Evolutionary conservation across 129 eudicot genomes (phyloP), one percentile per base, ranked within the genome.

Genomic region (Helianthus tuberosus): DNA sequence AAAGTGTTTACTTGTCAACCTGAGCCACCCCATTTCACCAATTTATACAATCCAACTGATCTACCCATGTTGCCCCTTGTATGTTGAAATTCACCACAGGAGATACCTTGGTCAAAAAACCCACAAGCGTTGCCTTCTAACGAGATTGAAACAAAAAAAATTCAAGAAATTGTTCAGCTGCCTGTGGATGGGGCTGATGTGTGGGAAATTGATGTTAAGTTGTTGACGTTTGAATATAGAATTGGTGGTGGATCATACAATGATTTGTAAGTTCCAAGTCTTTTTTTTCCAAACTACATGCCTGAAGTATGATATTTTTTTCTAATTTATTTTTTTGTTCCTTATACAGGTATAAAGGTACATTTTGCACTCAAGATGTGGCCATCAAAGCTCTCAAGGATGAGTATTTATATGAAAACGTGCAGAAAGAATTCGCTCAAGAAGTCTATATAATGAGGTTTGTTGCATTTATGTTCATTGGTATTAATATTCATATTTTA

Each of bases 381-480:
- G 98, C 98, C 29, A 86, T 93, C 76, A 93, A 93, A 87, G 68
- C 87, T 83, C 83, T 93, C 60, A 93, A 76, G 77, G 79, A 85
- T 6, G 91, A 90, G 62, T 82, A 76, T 80, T 67, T 88, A 47
- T 90, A 70, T 75, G 96, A 69, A 74, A 82, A 87, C 67, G 83
- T 85, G 72, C 86, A 74, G 73, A 84, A 81, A 71, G 98, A 93
- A 75, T 93, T 93, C 49, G 80, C 86, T 68, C 96, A 90, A 73
- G 98, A 93, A 88, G 88, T 90, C 43, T 86, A 77, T 72, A 93
- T 93, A 65, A 81, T 90, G 81, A 93, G 98, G 98, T 93, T 35
- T 57, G 77, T 61, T 71, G 43, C 73, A 74, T 75, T 15, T 32
- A 32, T 61, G 44, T 43, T 43, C 10, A 43, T 43, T 43, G 47